Percentiles rank a stretch among this genome's conserved stretches.
Evolutionary conservation across 2,329 filamentous ascomycete species (phyloP).

Genomic region (Penicillium sp.): DNA sequence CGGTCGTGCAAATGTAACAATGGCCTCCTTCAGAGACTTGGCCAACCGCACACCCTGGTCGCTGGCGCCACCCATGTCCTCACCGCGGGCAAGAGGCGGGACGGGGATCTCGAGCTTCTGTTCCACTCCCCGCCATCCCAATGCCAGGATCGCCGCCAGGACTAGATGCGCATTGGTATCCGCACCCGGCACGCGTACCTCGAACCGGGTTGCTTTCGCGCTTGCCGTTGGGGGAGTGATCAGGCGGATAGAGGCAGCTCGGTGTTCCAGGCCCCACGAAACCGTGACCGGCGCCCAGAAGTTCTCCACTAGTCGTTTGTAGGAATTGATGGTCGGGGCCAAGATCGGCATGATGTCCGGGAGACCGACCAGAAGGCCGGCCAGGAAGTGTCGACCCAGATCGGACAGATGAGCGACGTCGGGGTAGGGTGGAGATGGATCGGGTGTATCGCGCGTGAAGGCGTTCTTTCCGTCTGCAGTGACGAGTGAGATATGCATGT

Average conservation of each 20-base stretch:
- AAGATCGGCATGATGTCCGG: conserved; percentile 94
- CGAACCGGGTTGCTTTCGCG: conserved; percentile 81
- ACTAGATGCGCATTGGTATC: conserved; percentile 88
- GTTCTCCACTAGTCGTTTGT: conserved; percentile 97
- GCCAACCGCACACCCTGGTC: conserved; percentile 76
- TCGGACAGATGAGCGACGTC: conserved; percentile 82
- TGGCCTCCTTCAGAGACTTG: conserved; percentile 81
- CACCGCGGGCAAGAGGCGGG: conserved; percentile 77
- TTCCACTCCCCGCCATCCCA: conserved; percentile 88
- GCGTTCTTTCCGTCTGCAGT: conserved; percentile 79
- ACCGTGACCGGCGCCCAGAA: conserved; percentile 99
- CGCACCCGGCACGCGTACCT: conserved; percentile 89
- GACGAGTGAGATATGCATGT: conserved; percentile 89
- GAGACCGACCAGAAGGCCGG: conserved; percentile 80
- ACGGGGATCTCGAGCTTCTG: conserved; percentile 82
- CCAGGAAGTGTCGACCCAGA: conserved; percentile 85
- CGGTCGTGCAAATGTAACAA: conserved; percentile 67
- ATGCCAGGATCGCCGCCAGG: conserved; percentile 76
- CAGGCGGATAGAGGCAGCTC: conserved; percentile 82
- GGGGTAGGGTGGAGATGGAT: conserved; percentile 66
- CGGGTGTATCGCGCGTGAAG: conserved; percentile 67
- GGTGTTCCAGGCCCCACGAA: conserved; percentile 93
- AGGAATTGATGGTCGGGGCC: conserved; percentile 93
- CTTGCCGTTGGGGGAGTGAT: conserved; percentile 85
- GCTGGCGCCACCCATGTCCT: conserved; percentile 68